Conservation (phyloP, 805 yeast species). For the Candida ulmi region DNA sequence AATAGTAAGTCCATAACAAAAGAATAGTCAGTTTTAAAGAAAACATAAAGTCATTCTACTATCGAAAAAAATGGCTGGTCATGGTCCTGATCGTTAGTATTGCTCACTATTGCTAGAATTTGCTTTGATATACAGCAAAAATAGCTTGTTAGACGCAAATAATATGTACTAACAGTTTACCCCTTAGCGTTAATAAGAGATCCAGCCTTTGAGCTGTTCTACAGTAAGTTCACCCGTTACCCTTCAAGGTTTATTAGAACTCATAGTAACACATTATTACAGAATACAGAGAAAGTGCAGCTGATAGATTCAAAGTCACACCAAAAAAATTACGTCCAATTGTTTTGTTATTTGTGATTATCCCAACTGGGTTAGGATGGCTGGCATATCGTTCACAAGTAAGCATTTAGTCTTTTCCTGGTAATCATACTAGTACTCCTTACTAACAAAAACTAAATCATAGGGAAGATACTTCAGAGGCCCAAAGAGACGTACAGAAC, state of each 20-base stretch:
- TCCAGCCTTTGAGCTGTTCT: slow-evolving; percentile 22
- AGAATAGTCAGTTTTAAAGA: no score
- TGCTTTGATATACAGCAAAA: no score
- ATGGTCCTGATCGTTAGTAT: slow-evolving; percentile 11
- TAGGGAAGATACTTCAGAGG: slow-evolving; percentile 20
- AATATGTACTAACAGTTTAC: slow-evolving; percentile 10
- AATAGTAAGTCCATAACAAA: no score
- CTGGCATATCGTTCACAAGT: slow-evolving; percentile 18
- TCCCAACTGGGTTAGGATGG: slow-evolving; percentile 19
- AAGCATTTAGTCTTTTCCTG: slow-evolving; percentile 1
- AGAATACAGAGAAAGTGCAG: slow-evolving; percentile 19
- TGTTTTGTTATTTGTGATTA: slow-evolving; percentile 13
- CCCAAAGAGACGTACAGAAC: slow-evolving; percentile 18
- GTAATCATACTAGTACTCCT: no score
- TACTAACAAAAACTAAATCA: no score
- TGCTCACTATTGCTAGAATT: no score
- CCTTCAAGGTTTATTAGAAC: no score
- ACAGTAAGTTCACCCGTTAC: no score
- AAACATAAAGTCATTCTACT: no score
- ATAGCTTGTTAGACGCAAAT: no score
- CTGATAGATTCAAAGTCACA: slow-evolving; percentile 19
- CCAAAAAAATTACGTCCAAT: slow-evolving; percentile 18
- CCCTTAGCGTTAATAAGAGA: slow-evolving; percentile 18
- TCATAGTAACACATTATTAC: no score
- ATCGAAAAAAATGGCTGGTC: slow-evolving; percentile 9